phyloP scores from a whole-genome alignment of 2,329 filamentous ascomycete species.

The Penicillium expansum region DNA sequence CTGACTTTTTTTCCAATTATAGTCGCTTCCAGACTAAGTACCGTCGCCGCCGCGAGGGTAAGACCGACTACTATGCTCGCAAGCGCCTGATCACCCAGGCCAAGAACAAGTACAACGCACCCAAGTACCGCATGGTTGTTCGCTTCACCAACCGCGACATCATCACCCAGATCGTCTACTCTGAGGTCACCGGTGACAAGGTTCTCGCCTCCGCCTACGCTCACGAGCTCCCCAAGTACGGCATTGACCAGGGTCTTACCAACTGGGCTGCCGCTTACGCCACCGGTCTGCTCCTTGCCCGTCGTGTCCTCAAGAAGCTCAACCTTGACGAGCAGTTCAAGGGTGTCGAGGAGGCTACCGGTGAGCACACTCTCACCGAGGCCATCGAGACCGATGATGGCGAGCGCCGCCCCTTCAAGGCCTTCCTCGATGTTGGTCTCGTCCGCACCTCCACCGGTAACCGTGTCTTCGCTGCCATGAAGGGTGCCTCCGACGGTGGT shows the following conservation, averaged over 20 bases:
- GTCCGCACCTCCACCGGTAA: conserved; percentile 96
- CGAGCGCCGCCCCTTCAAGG: conserved; percentile 95
- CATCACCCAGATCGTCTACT: conserved; percentile 94
- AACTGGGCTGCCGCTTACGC: conserved; percentile 99
- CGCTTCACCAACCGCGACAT: conserved; percentile 99
- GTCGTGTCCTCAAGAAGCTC: conserved; percentile 96
- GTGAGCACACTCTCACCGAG: conserved; percentile 95
- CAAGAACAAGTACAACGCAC: conserved; percentile 99
- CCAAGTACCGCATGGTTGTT: conserved; percentile 99
- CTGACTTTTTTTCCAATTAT: conserved; percentile 23
- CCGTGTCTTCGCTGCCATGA: conserved; percentile 98
- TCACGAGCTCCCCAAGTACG: conserved; percentile 97
- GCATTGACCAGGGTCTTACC: conserved; percentile 96
- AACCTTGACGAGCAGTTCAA: conserved; percentile 87
- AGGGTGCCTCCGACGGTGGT: conserved; percentile 98
- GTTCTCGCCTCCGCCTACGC: conserved; percentile 88
- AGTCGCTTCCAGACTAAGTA: conserved; percentile 99
- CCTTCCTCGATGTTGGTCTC: conserved; percentile 96
- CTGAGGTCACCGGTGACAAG: conserved; percentile 97
- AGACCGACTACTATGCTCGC: conserved; percentile 99
- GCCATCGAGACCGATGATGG: conserved; percentile 85
- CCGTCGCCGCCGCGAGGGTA: conserved; percentile 91
- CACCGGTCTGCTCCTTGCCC: conserved; percentile 93
- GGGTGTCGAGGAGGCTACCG: conserved; percentile 95
- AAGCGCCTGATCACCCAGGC: conserved; percentile 99